These are phyloP conservation scores for Pleurotus djamor DNA, from an alignment of 768 basidiomycete genomes.

Conservation along the genomic window DNA sequence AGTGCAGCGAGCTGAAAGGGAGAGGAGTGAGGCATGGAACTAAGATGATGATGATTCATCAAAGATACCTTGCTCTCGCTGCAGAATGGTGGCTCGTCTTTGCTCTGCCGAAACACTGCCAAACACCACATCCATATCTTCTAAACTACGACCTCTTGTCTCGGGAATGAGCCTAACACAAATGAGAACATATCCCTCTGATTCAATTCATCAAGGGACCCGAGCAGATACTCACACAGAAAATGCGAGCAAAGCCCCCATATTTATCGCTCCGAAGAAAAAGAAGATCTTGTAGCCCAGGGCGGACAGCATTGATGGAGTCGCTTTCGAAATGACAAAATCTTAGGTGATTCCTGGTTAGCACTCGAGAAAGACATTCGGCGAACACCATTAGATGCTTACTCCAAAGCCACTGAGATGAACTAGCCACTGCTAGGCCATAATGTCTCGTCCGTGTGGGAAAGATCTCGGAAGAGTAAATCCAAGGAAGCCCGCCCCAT, in stretches of 20 bases:
- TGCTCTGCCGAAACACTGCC: conserved; percentile 55
- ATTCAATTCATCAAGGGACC: background rate
- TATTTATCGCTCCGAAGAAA: conserved; percentile 73
- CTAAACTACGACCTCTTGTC: conserved; percentile 54
- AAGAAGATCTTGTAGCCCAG: conserved; percentile 76
- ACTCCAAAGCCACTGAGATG: conserved; percentile 86
- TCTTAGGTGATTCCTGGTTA: conserved; percentile 31
- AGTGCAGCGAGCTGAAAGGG: too few relatives aligned
- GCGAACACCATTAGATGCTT: conserved; percentile 17
- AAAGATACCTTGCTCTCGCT: conserved; percentile 34
- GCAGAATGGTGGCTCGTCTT: conserved; percentile 50
- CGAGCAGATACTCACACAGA: conserved; percentile 42
- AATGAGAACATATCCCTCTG: background rate
- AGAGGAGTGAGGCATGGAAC: background rate
- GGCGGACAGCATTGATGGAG: conserved; percentile 57
- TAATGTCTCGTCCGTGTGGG: conserved; percentile 81
- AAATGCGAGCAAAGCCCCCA: conserved; percentile 67
- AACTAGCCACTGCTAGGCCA: conserved; percentile 71
- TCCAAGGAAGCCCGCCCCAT: conserved; percentile 59
- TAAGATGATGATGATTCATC: too few relatives aligned
- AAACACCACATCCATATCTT: conserved; percentile 52
- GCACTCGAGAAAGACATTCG: background rate
- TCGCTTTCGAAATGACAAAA: conserved; percentile 73
- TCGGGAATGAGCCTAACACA: conserved; percentile 50
- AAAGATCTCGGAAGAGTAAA: conserved; percentile 84